Percentiles rank a stretch among this genome's conserved stretches.
phyloP scores from a whole-genome alignment of 2,329 filamentous ascomycete species.

The Aureobasidium melanogenum region DNA sequence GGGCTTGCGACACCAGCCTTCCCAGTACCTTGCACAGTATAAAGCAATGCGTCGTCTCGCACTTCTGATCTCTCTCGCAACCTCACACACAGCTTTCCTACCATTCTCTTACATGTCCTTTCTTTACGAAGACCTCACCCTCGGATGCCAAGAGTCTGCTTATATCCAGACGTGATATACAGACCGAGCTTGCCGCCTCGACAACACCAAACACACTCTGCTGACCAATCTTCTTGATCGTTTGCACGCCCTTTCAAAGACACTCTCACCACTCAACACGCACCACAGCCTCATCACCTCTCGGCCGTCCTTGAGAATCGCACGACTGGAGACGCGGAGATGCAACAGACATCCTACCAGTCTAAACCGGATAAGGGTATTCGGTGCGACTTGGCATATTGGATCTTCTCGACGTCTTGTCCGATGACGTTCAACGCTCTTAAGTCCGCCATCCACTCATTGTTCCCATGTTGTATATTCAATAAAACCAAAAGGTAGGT shows the following conservation, averaged over 20 bases:
- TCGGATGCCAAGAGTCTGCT: neutral
- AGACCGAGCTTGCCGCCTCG: neutral
- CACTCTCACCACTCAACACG: neutral
- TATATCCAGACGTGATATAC: neutral
- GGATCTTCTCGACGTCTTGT: neutral
- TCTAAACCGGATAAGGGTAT: neutral
- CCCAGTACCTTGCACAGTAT: neutral
- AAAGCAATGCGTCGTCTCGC: neutral
- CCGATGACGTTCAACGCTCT: constrained; percentile 3
- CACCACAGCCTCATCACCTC: neutral
- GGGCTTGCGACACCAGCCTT: neutral
- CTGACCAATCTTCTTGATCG: neutral
- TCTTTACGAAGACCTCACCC: neutral
- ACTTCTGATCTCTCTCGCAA: neutral
- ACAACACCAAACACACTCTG: neutral
- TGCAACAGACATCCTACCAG: neutral
- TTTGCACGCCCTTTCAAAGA: neutral
- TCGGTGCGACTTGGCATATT: constrained; percentile 10
- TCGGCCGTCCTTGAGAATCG: neutral
- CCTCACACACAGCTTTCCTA: too few species aligned
- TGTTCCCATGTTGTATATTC: neutral
- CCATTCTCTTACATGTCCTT: neutral
- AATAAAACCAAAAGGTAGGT: neutral
- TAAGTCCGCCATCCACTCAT: neutral
- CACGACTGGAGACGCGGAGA: neutral